Evolutionary conservation across 345 rosid species (phyloP), one percentile per base, ranked within the genome.

Genomic region (Eucalyptus guilfoylei): DNA sequence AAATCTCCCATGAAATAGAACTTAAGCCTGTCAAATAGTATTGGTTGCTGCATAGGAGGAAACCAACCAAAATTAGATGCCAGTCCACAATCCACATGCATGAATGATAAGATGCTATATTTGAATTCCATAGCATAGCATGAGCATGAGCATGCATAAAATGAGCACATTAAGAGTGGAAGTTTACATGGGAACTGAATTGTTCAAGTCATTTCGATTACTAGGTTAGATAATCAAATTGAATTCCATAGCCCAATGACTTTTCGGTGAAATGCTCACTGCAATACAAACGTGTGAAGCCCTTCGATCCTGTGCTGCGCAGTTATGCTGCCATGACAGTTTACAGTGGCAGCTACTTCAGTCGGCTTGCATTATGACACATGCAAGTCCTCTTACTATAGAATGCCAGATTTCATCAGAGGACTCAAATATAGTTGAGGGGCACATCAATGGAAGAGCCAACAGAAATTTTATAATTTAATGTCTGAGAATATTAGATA

Each of bases 1-100:
- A 96, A 98, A 89, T 97, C 97, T 91, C 97, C 97, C 92, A 93
- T 91, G 16, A 97, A 88, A 90, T 94, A 97, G 93, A 96, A 95
- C 92, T 91, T 91, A 23, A 89, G 49, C 86, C 94, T 90, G 34
- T 91, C 91, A 45, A 92, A 91, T 86, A 92, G 89, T 87, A 91
- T 96, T 87, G 94, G 96, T 89, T 93, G 89, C 99, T 96, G 97
- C 94, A 91, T 47, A 49, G 42, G 44, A 37, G 67, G 54, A 30
- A 89, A 86, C 28, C 52, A 86, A 54, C 80, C 21, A 55, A 15
- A 64, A 49, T 49, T 5, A 80, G 67, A 28, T 19, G 10, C 37
- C 6, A 72, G 2, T 72, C 83, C 67, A 60, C 16, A 64, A n/a
- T 64, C 76, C 76, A 14, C 76, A 64, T 64, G 76, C 37, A n/a